These are phyloP conservation scores for Fennellomyces sp. DNA, from an alignment of 371 early-diverging fungal genomes.

Conservation along the genomic window DNA sequence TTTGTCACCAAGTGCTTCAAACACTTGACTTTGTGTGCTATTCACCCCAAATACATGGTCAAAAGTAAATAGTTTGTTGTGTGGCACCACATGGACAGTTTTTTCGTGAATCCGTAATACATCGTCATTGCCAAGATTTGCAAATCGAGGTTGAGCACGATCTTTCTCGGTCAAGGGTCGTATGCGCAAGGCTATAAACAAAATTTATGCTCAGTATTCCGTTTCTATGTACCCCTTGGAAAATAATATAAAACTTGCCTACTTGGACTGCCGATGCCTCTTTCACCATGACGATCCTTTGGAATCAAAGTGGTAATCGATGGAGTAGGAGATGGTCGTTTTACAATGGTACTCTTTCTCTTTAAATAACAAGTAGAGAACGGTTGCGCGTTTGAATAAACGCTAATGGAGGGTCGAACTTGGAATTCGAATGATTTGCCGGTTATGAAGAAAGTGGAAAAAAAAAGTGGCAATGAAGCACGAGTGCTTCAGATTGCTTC, in stretches of 20 bases:
- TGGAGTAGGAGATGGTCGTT: too few relatives aligned
- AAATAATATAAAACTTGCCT: conserved; percentile 23
- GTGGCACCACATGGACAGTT: conserved; percentile 44
- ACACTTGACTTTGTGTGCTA: conserved; percentile 43
- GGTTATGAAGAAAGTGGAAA: not conserved
- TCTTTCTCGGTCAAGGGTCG: conserved; percentile 48
- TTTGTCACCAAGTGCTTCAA: conserved; percentile 34
- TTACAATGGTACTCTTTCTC: too few relatives aligned
- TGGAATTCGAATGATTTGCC: too few relatives aligned
- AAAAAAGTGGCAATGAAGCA: conserved; percentile 6
- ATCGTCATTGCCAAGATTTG: conserved; percentile 32
- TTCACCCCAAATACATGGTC: conserved; percentile 51
- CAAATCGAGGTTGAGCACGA: conserved; percentile 48
- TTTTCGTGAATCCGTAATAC: conserved; percentile 39
- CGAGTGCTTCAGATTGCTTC: conserved; percentile 5
- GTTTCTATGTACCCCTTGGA: not conserved
- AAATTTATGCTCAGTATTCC: not conserved
- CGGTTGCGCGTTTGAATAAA: too few relatives aligned
- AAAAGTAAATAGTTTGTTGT: conserved; percentile 47
- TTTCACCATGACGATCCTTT: conserved; percentile 4
- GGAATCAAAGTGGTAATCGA: not conserved
- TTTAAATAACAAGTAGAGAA: too few relatives aligned
- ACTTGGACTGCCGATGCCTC: conserved; percentile 39
- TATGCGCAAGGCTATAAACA: conserved; percentile 39
- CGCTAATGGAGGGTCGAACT: too few relatives aligned